Evolutionary conservation across 148 eudicot species (phyloP), one percentile per base, ranked within the genome.

Genomic region (Rhododendron kiyosumense): DNA sequence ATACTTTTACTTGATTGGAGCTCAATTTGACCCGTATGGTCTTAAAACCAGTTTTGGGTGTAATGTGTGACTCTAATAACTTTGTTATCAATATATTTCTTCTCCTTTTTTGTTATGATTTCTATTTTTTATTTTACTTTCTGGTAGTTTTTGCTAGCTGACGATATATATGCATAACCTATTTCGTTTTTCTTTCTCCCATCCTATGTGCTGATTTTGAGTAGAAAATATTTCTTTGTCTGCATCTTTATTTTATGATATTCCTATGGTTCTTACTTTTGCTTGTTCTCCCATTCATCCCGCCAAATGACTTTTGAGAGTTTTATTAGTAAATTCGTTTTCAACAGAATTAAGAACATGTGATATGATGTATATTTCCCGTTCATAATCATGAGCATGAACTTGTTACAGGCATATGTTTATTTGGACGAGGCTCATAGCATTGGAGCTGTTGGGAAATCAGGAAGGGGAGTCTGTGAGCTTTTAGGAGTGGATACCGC

Each of bases 401-500:
- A 18, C 57, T 30, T 88, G 67, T 77, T 84, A 36, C 71, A 96
- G 99, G 98, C 99, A 67, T 95, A 95, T 85, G 88, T 94, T 26
- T 96, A 96, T 86, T 87, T 96, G 87, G 99, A 96, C 78, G 99
- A 96, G 91, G 99, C 99, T 46, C 99, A 96, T 90, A 96, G 98
- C 90, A 96, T 96, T 87, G 99, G 99, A 89, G 98, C 98, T 80
- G 92, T 96, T 86, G 99, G 99, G 67, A 92, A 94, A 90, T 87
- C 96, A 43, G 98, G 99, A 65, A 94, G 98, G 87, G 98, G 99
- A 67, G 96, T 96, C 69, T 96, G 99, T 86, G 98, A 96, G 92
- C 93, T 95, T 86, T 89, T 95, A 87, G 99, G 94, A 15, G 99
- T 96, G 85, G 99, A 96, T 89, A 93, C 99, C 24, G 94, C 97